A percentile compares a stretch with the other conserved stretches of the same genome.
These are phyloP conservation scores for Raphidocelis subcapitata DNA, from an alignment of 139 green algal species.

Conservation along the genomic window DNA sequence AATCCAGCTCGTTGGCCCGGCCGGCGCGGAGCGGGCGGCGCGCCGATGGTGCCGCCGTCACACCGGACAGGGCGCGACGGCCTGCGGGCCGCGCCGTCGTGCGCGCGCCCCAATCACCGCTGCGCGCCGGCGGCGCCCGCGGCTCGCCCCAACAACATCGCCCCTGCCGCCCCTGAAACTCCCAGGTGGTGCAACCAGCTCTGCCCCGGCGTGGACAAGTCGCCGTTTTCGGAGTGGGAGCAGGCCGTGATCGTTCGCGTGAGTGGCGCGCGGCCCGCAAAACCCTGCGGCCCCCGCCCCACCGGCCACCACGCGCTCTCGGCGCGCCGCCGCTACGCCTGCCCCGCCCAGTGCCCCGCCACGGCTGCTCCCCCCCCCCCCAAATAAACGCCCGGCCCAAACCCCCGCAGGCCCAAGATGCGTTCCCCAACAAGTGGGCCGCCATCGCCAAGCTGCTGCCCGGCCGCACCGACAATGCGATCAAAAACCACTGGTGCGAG, in stretches of 20 bases:
- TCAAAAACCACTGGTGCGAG: slow-evolving; percentile 93
- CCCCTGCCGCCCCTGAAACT: neutral
- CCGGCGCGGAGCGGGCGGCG: neutral
- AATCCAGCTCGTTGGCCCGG: neutral
- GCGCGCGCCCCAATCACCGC: neutral
- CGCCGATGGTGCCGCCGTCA: neutral
- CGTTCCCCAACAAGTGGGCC: slow-evolving; percentile 72
- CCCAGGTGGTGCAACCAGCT: slow-evolving; percentile 64
- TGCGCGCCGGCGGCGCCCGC: neutral
- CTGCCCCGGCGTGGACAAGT: slow-evolving; percentile 51
- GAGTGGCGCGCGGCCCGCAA: too few relatives aligned
- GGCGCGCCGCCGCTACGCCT: too few relatives aligned
- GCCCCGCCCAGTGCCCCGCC: too few relatives aligned
- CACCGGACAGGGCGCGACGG: neutral
- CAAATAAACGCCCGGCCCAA: too few relatives aligned
- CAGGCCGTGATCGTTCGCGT: slow-evolving; percentile 51
- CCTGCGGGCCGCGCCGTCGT: too few relatives aligned
- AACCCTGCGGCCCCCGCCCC: too few relatives aligned
- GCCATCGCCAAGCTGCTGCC: slow-evolving; percentile 71
- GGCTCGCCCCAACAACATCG: neutral
- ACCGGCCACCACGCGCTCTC: too few relatives aligned
- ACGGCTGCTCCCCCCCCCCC: too few relatives aligned
- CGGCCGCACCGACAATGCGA: slow-evolving; percentile 87
- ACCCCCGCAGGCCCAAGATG: neutral
- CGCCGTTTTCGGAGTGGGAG: slow-evolving; percentile 60